phyloP scores from a whole-genome alignment of 306 rosid species.

The Prunus mira region DNA sequence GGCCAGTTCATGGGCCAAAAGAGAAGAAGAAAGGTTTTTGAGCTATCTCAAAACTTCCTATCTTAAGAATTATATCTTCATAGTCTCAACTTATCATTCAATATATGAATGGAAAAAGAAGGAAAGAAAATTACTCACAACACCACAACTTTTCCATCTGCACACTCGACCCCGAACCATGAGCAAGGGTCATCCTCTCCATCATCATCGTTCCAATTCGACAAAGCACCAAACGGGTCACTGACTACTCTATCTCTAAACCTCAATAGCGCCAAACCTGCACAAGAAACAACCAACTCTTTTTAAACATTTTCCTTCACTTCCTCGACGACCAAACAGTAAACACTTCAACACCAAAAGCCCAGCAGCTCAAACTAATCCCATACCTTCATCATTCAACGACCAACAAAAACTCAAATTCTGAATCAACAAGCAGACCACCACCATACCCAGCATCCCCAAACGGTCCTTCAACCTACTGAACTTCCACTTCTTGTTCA shows the following conservation, averaged over 20 bases:
- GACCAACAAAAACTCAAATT: conserved; percentile 56
- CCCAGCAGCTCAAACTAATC: conserved; percentile 2
- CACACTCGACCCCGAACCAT: conserved; percentile 87
- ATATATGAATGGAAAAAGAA: not conserved
- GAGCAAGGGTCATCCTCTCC: conserved; percentile 55
- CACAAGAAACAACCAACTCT: conserved; percentile 21
- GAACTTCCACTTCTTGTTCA: conserved; percentile 42
- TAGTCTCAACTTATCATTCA: not conserved
- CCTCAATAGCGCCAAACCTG: conserved; percentile 82
- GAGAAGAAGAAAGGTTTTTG: not conserved
- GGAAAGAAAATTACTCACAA: conserved; percentile 56
- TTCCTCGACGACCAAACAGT: conserved; percentile 11
- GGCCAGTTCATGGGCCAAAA: too few relatives aligned
- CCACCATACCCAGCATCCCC: conserved; percentile 23
- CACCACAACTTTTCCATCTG: conserved; percentile 60
- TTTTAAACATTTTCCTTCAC: conserved; percentile 10
- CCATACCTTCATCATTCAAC: conserved; percentile 75
- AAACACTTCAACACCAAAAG: conserved; percentile 2
- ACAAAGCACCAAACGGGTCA: conserved; percentile 79
- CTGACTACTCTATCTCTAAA: conserved; percentile 56
- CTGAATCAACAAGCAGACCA: conserved; percentile 40
- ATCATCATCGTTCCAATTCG: conserved; percentile 65
- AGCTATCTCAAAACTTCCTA: not conserved
- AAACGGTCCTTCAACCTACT: conserved; percentile 36
- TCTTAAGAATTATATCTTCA: not conserved